Conservation (phyloP, 169 alveolate species). For the Cryptosporidium baileyi region DNA sequence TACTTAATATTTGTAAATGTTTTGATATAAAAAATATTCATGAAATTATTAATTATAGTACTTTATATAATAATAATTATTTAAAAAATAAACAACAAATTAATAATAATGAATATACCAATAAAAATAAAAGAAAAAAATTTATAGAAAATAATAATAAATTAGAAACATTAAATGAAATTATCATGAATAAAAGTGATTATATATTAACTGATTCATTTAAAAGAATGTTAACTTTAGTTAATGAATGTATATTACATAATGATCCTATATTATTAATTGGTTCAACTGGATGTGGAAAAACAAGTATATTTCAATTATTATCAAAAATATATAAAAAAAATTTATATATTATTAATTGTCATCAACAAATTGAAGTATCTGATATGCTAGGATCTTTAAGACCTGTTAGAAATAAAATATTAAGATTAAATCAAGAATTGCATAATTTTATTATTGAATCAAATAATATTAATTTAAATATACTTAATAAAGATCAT, state of each 20-base stretch:
- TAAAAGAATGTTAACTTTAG: slow-evolving; percentile 85
- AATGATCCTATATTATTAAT: slow-evolving; percentile 97
- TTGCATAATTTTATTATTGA: slow-evolving; percentile 12
- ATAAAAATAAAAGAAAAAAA: slow-evolving; percentile 2
- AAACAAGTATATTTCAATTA: slow-evolving; percentile 93
- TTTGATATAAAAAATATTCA: slow-evolving; percentile 5
- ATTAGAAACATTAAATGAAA: not conserved
- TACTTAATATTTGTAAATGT: slow-evolving; percentile 72
- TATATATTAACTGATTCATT: slow-evolving; percentile 66
- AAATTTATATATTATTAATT: slow-evolving; percentile 87
- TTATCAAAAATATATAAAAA: slow-evolving; percentile 80
- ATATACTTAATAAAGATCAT: not conserved
- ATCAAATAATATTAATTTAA: not conserved
- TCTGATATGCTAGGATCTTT: slow-evolving; percentile 95
- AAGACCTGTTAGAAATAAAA: slow-evolving; percentile 84
- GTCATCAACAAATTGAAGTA: slow-evolving; percentile 97
- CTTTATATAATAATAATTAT: not conserved
- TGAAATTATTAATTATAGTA: slow-evolving; percentile 3
- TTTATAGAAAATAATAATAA: not conserved
- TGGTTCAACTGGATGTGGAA: slow-evolving; percentile 99
- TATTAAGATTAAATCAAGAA: slow-evolving; percentile 19
- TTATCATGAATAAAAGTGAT: not conserved
- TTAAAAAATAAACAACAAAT: not conserved
- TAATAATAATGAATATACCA: not conserved
- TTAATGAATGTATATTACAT: slow-evolving; percentile 88